phyloP scores from a whole-genome alignment of 1,284 basidiomycete species.

The Cryptococcus amylolentus region DNA sequence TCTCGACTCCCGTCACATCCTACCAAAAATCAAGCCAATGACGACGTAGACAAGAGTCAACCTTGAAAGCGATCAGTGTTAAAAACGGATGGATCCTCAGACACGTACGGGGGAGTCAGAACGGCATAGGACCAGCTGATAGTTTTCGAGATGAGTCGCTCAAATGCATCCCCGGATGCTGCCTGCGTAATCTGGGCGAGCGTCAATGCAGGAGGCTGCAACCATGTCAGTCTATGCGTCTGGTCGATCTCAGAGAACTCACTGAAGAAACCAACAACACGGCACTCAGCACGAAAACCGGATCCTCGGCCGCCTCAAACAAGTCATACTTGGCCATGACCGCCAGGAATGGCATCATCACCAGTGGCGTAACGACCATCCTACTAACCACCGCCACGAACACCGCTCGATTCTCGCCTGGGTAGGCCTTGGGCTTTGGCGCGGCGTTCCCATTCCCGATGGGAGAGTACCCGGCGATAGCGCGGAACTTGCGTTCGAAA shows the following conservation, averaged over 20 bases:
- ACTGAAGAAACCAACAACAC: slow-evolving; percentile 66
- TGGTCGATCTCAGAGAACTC: slow-evolving; percentile 38
- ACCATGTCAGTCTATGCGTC: background rate
- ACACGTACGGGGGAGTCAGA: slow-evolving; percentile 72
- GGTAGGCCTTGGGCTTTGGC: slow-evolving; percentile 27
- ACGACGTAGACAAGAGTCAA: slow-evolving; percentile 71
- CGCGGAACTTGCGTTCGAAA: slow-evolving; percentile 32
- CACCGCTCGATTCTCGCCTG: slow-evolving; percentile 77
- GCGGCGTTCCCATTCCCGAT: background rate
- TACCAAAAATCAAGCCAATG: slow-evolving; percentile 57
- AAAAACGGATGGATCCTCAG: background rate
- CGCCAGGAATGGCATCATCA: slow-evolving; percentile 70
- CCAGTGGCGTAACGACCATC: slow-evolving; percentile 79
- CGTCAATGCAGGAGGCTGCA: slow-evolving; percentile 49
- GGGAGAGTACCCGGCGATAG: slow-evolving; percentile 7
- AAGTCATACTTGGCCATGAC: slow-evolving; percentile 60
- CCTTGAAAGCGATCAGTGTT: slow-evolving; percentile 5
- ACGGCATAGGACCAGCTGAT: slow-evolving; percentile 54
- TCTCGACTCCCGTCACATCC: slow-evolving; percentile 24
- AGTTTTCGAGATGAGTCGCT: slow-evolving; percentile 68
- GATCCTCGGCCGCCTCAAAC: slow-evolving; percentile 54
- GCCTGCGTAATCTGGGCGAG: slow-evolving; percentile 75
- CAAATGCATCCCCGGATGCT: slow-evolving; percentile 81
- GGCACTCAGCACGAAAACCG: slow-evolving; percentile 58
- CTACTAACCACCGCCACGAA: slow-evolving; percentile 65